A percentile compares a stretch with the other conserved stretches of the same genome.
These are phyloP conservation scores for Dryadomyces quercivorus DNA, from an alignment of 2,329 filamentous ascomycete genomes.

Conservation along the genomic window DNA sequence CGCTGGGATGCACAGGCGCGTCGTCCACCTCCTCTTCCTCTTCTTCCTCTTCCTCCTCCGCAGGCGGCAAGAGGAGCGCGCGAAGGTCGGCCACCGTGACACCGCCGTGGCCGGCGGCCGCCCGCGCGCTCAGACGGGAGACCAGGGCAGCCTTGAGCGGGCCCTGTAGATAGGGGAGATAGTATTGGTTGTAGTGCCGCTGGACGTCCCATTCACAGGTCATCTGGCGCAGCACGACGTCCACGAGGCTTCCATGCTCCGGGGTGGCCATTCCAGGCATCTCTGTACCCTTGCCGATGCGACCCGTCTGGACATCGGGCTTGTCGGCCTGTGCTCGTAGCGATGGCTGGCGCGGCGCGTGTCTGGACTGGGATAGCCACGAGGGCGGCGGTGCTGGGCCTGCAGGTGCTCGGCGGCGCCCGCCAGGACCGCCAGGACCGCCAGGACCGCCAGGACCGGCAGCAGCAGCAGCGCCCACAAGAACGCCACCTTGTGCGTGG, in stretches of 20 bases:
- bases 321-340: neutral
- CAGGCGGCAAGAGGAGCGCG: constrained; percentile 27
- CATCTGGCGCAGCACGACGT: constrained; percentile 36
- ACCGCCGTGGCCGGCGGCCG: constrained; percentile 21
- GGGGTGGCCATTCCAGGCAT: constrained; percentile 35
- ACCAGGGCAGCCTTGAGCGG: constrained; percentile 39
- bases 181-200: constrained; percentile 41
- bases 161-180: constrained; percentile 42
- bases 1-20: constrained; percentile 11
- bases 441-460: constrained; percentile 22
- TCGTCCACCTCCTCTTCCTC: constrained; percentile 15
- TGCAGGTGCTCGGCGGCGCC: constrained; percentile 35
- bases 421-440: constrained; percentile 34
- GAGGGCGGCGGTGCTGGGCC: constrained; percentile 48
- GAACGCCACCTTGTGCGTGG: neutral
- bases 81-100: constrained; percentile 38
- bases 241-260: constrained; percentile 35
- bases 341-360: constrained; percentile 11
- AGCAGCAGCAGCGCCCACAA: neutral
- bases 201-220: constrained; percentile 43
- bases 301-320: neutral
- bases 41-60: constrained; percentile 8
- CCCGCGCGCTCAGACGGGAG: constrained; percentile 32
- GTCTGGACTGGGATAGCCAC: constrained; percentile 32
- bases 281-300: neutral